Evolutionary conservation across 208 protist species (phyloP).

Genomic region (Trypanosoma vivax): DNA sequence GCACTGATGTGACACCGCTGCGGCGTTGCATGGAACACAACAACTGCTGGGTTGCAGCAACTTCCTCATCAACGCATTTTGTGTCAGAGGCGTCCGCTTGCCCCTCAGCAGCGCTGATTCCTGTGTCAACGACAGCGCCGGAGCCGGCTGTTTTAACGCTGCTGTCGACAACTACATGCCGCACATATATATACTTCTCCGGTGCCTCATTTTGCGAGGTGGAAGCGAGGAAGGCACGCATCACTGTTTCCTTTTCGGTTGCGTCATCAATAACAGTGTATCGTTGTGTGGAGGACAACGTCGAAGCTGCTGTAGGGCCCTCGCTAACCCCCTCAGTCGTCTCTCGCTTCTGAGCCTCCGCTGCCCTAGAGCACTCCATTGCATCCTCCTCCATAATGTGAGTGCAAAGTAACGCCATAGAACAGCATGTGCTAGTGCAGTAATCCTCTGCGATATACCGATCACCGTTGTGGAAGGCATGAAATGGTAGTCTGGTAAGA

Average conservation of each 20-base stretch:
- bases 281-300: background rate
- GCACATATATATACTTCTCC: constrained; percentile 2
- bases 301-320: background rate
- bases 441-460: constrained; percentile 26
- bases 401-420: constrained; percentile 36
- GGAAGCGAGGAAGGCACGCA: constrained; percentile 11
- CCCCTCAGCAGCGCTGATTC: no score
- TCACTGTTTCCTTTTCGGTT: background rate
- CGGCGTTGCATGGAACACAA: constrained; percentile 14
- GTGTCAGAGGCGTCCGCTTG: background rate
- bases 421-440: constrained; percentile 30
- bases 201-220: no score
- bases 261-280: constrained; percentile 18
- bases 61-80: background rate
- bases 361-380: background rate
- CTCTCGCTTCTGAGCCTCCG: background rate
- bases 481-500: constrained; percentile 44
- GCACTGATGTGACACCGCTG: constrained; percentile 18
- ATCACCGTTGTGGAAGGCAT: constrained; percentile 37
- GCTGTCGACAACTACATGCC: constrained; percentile 13
- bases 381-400: constrained; percentile 14
- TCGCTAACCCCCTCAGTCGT: background rate
- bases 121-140: no score
- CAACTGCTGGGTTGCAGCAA: constrained; percentile 11
- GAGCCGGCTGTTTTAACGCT: no score